phyloP scores from a whole-genome alignment of 2,329 filamentous ascomycete species.

The Pestalotiopsis sp. region DNA sequence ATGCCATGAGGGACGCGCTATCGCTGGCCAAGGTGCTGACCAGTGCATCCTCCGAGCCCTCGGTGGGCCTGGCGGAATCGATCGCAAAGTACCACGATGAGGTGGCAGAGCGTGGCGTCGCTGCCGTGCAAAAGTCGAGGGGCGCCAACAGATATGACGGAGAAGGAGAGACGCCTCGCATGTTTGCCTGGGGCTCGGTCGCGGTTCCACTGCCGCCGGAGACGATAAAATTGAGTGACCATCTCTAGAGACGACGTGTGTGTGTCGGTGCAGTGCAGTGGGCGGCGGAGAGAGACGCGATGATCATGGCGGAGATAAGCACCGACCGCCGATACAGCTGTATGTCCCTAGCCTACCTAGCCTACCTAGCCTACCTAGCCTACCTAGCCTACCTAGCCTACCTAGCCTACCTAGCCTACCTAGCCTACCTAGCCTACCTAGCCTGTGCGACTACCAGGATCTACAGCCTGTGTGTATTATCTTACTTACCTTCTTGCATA shows the following conservation, averaged over 20 bases:
- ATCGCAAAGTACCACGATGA: slow-evolving; percentile 4
- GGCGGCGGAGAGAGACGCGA: too few species aligned
- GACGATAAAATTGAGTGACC: not conserved
- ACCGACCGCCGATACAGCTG: too few species aligned
- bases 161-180: not conserved
- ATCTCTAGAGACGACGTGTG: not conserved
- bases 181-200: not conserved
- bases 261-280: not conserved
- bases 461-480: too few species aligned
- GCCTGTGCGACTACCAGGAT: too few species aligned
- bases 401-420: too few species aligned
- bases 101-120: not conserved
- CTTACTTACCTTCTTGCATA: too few species aligned
- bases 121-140: not conserved
- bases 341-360: too few species aligned
- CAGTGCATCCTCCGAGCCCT: too few species aligned
- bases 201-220: not conserved
- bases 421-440: too few species aligned
- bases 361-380: too few species aligned
- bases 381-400: too few species aligned
- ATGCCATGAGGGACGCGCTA: slow-evolving; percentile 42
- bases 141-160: not conserved
- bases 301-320: too few species aligned
- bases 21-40: slow-evolving; percentile 16
- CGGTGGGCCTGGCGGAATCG: not conserved